Evolutionary conservation across 257 asterid species (phyloP).

Genomic region (Solanum gandarillasii): DNA sequence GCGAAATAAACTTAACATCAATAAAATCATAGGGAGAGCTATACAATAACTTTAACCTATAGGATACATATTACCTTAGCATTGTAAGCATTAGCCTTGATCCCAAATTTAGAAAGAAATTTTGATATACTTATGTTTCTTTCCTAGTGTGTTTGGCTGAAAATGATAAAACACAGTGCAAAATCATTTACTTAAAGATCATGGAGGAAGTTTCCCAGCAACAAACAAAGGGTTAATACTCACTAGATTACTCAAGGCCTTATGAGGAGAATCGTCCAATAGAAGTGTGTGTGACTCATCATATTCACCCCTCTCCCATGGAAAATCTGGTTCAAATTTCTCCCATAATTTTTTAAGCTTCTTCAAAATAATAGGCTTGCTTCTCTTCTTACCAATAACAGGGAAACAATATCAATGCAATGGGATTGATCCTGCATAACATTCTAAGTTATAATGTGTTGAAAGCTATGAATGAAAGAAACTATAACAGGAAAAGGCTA

Average conservation of each 20-base stretch:
- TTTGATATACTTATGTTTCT: slow-evolving; percentile 49
- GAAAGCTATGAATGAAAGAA: not conserved
- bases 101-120: slow-evolving; percentile 46
- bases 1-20: not conserved
- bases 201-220: slow-evolving; percentile 5
- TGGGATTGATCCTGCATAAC: slow-evolving; percentile 63
- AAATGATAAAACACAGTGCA: not conserved
- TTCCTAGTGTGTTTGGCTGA: slow-evolving; percentile 58
- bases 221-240: slow-evolving; percentile 17
- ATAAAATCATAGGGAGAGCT: not conserved
- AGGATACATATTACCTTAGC: slow-evolving; percentile 38
- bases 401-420: slow-evolving; percentile 37
- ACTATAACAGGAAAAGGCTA: not conserved
- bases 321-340: slow-evolving; percentile 48
- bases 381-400: slow-evolving; percentile 38
- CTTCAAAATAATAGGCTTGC: slow-evolving; percentile 62
- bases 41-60: not conserved
- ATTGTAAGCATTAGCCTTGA: slow-evolving; percentile 69
- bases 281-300: slow-evolving; percentile 70
- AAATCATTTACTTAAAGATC: slow-evolving; percentile 46
- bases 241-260: slow-evolving; percentile 72
- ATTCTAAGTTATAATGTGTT: not conserved
- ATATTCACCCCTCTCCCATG: slow-evolving; percentile 65
- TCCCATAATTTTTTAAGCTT: slow-evolving; percentile 69
- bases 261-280: slow-evolving; percentile 68